A percentile compares a stretch with the other conserved stretches of the same genome.
phyloP scores from a whole-genome alignment of 352 stramenopile species.

The Saprolegnia parasitica region DNA sequence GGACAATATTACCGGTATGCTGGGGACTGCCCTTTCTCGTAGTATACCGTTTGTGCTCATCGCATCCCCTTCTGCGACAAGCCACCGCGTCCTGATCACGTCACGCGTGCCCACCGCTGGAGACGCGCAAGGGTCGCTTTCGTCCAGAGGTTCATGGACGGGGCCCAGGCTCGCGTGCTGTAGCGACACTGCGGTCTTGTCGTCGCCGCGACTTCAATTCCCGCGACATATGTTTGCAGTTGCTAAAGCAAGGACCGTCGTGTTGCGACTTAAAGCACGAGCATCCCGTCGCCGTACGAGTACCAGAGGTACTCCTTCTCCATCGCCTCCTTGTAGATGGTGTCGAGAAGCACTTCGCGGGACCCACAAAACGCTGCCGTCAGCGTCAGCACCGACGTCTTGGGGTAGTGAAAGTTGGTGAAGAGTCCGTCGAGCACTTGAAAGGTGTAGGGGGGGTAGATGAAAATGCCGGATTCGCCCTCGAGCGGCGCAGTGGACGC shows the following conservation, averaged over 20 bases:
- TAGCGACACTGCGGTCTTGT: too few species aligned
- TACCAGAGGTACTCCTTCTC: slow-evolving; percentile 28
- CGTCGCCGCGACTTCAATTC: too few species aligned
- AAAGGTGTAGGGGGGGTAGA: slow-evolving; percentile 30
- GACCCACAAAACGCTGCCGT: slow-evolving; percentile 23
- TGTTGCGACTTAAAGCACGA: slow-evolving; percentile 12
- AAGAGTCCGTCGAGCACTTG: slow-evolving; percentile 25
- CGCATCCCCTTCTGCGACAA: too few species aligned
- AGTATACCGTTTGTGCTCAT: too few species aligned
- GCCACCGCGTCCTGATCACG: too few species aligned
- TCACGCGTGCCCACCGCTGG: too few species aligned
- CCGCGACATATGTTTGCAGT: not conserved
- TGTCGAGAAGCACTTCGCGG: slow-evolving; percentile 11
- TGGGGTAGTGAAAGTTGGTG: slow-evolving; percentile 30
- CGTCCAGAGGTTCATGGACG: too few species aligned
- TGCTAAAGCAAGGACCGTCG: not conserved
- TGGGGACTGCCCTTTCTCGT: too few species aligned
- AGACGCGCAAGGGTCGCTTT: too few species aligned
- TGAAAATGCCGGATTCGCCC: slow-evolving; percentile 24
- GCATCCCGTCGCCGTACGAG: slow-evolving; percentile 28
- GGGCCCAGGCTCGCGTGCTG: too few species aligned
- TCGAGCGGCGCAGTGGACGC: not conserved
- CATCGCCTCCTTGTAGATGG: slow-evolving; percentile 29
- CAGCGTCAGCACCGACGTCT: slow-evolving; percentile 28
- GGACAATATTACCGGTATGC: too few species aligned